Percentiles rank a stretch among this genome's conserved stretches.
Conservation (phyloP, 2,329 filamentous ascomycete species). For the Geosmithia putterillii region DNA sequence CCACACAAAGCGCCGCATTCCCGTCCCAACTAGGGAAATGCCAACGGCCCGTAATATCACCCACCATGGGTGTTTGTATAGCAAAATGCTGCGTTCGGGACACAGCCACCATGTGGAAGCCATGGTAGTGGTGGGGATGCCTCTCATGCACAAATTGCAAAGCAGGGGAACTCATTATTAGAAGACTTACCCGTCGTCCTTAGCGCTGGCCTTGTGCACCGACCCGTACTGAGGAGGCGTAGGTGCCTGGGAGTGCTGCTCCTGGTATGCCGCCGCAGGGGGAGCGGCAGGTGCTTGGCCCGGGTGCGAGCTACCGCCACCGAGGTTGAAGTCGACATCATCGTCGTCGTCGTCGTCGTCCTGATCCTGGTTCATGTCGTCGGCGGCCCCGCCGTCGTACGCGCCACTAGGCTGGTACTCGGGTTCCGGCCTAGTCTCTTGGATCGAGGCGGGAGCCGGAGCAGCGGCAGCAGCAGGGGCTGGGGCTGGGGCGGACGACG, state of each 20-base stretch:
- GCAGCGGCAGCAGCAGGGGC: slow-evolving; percentile 7
- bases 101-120: background rate
- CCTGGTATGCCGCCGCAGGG: too few species aligned
- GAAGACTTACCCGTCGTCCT: slow-evolving; percentile 30
- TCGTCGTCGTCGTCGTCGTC: slow-evolving; percentile 40
- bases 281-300: slow-evolving; percentile 3
- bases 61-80: background rate
- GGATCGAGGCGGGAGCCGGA: slow-evolving; percentile 9
- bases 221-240: slow-evolving; percentile 20
- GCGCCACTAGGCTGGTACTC: slow-evolving; percentile 8
- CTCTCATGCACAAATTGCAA: background rate
- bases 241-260: slow-evolving; percentile 16
- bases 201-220: slow-evolving; percentile 50
- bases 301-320: slow-evolving; percentile 24
- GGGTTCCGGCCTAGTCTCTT: background rate
- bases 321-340: slow-evolving; percentile 47
- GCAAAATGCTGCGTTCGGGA: background rate
- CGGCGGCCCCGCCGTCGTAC: slow-evolving; percentile 6
- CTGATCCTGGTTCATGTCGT: slow-evolving; percentile 9
- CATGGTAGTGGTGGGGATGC: background rate
- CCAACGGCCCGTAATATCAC: too few species aligned
- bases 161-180: background rate
- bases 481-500: slow-evolving; percentile 14
- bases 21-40: background rate
- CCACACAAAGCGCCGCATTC: background rate